Evolutionary conservation across 116 monocot species (phyloP).

Genomic region (Iris pallida): DNA sequence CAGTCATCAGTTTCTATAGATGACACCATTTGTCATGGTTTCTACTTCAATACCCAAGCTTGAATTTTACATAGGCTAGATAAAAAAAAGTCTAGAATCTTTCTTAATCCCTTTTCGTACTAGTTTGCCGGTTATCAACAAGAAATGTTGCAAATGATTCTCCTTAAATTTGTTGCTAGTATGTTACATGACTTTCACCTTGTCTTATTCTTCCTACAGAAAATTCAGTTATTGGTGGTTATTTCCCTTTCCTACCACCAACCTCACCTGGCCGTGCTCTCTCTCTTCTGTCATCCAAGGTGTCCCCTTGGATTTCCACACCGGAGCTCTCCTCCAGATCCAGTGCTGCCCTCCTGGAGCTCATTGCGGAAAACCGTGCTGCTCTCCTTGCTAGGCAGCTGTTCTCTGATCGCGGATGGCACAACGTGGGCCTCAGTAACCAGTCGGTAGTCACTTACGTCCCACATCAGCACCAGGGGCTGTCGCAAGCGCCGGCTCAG

Average conservation of each 20-base stretch:
- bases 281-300: conserved; percentile 93
- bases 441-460: no score
- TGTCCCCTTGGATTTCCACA: conserved; percentile 37
- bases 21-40: no score
- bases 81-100: no score
- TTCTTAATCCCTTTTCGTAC: no score
- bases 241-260: conserved; percentile 23
- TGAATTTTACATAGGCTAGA: no score
- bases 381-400: conserved; percentile 41
- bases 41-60: no score
- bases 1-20: no score
- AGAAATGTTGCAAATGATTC: not conserved
- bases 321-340: conserved; percentile 62
- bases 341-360: conserved; percentile 60
- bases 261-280: conserved; percentile 59
- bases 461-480: no score
- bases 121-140: no score
- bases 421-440: not conserved
- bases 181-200: no score
- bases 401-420: conserved; percentile 22
- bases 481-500: not conserved
- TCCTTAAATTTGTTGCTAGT: not conserved
- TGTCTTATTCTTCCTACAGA: conserved; percentile 19
- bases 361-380: conserved; percentile 77
- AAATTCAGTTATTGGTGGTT: conserved; percentile 23